Evolutionary conservation across 352 stramenopile species (phyloP).

Genomic region (Globisporangium parvum): DNA sequence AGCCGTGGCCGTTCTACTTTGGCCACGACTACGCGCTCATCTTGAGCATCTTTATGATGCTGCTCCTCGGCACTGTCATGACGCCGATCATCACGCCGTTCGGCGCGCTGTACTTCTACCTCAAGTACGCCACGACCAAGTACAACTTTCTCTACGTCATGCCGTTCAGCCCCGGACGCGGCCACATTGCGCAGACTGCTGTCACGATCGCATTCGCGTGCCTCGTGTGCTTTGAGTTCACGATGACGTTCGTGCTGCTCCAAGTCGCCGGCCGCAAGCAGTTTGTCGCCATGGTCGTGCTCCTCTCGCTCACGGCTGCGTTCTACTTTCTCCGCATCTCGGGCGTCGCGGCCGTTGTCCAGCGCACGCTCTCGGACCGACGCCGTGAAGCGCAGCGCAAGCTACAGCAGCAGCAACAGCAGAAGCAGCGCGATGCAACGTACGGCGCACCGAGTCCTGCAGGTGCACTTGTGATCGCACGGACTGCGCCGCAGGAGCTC

Average conservation of each 20-base stretch:
- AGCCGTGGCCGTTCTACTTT: constrained; percentile 58
- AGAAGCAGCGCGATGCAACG: not conserved
- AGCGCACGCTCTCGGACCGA: constrained; percentile 26
- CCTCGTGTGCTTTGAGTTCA: constrained; percentile 66
- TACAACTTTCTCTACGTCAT: constrained; percentile 83
- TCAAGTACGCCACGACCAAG: constrained; percentile 68
- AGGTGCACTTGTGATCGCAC: not conserved
- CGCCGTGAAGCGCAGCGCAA: not conserved
- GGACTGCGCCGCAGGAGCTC: constrained; percentile 11
- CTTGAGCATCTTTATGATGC: constrained; percentile 72
- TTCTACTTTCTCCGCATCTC: constrained; percentile 56
- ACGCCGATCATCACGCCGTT: constrained; percentile 76
- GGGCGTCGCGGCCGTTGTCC: constrained; percentile 29
- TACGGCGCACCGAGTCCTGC: not conserved
- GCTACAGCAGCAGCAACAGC: not conserved
- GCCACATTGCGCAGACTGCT: constrained; percentile 56
- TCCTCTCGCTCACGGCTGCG: constrained; percentile 32
- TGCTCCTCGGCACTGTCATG: constrained; percentile 70
- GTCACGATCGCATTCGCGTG: constrained; percentile 60
- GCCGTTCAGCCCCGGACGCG: constrained; percentile 56
- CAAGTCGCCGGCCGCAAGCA: constrained; percentile 47
- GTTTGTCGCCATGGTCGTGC: constrained; percentile 52
- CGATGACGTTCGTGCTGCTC: constrained; percentile 69
- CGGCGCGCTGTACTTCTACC: constrained; percentile 73
- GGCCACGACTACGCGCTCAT: constrained; percentile 77